These are phyloP conservation scores for Phytophthora cajani DNA, from an alignment of 352 stramenopile genomes.

Conservation along the genomic window DNA sequence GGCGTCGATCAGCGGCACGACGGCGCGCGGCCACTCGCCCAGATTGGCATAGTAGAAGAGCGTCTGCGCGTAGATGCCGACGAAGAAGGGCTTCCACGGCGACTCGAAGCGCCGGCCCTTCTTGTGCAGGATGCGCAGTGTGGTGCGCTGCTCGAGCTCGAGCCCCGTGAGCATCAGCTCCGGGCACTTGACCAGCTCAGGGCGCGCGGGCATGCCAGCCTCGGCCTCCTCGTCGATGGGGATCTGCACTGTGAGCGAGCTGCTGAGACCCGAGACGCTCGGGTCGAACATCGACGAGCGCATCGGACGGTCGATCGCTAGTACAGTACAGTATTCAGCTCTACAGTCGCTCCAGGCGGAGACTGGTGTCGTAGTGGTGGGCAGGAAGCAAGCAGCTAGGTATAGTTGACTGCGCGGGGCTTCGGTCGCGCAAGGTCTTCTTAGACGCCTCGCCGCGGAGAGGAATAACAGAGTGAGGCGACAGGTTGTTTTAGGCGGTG, in stretches of 20 bases:
- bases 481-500: slow-evolving; percentile 20
- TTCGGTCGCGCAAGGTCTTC: background rate
- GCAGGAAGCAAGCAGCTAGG: background rate
- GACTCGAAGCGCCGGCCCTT: slow-evolving; percentile 77
- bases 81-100: slow-evolving; percentile 62
- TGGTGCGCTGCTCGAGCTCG: slow-evolving; percentile 52
- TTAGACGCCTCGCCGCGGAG: slow-evolving; percentile 8
- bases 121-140: slow-evolving; percentile 59
- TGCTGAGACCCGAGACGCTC: slow-evolving; percentile 17
- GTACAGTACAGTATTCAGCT: background rate
- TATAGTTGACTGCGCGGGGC: no score
- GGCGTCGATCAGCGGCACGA: slow-evolving; percentile 59
- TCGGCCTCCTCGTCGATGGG: slow-evolving; percentile 18
- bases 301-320: background rate
- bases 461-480: slow-evolving; percentile 26
- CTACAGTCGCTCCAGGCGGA: background rate
- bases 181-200: slow-evolving; percentile 46
- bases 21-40: slow-evolving; percentile 53
- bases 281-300: slow-evolving; percentile 29
- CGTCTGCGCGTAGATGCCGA: slow-evolving; percentile 64
- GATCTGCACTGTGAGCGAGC: slow-evolving; percentile 24
- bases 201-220: slow-evolving; percentile 5
- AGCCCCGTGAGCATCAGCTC: slow-evolving; percentile 55
- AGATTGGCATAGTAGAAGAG: slow-evolving; percentile 76
- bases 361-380: background rate